Conservation (phyloP, 805 yeast genomes). For the Lipomyces yamanashiensis region DNA sequence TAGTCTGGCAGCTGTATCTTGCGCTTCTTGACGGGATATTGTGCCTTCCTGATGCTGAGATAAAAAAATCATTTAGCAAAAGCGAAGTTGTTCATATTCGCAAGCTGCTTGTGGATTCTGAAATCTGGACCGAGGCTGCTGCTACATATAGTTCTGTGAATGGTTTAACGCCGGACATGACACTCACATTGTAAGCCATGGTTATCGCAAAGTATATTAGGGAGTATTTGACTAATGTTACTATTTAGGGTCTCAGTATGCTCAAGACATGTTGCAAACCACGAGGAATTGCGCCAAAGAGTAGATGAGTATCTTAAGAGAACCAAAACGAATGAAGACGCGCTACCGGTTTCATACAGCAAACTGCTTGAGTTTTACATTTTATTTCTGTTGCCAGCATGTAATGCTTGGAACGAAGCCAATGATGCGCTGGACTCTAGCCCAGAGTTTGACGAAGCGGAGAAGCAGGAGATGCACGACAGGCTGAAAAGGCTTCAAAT, state of each 20-base stretch:
- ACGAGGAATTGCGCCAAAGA: conserved; percentile 7
- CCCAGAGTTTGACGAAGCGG: neutral
- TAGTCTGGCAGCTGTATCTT: conserved; percentile 27
- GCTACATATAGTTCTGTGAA: neutral
- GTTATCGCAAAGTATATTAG: neutral
- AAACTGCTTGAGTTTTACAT: conserved; percentile 24
- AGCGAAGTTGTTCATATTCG: conserved; percentile 7
- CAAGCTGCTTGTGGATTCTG: neutral
- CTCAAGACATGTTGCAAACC: conserved; percentile 8
- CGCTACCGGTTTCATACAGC: neutral
- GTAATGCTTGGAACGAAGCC: conserved; percentile 24
- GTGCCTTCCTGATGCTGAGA: conserved; percentile 1
- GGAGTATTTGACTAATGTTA: neutral
- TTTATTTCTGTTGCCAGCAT: conserved; percentile 20
- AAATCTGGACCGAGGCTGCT: conserved; percentile 17
- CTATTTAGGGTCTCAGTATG: conserved; percentile 8
- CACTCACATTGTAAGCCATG: conserved; percentile 14
- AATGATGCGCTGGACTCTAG: neutral
- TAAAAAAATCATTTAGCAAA: conserved; percentile 14
- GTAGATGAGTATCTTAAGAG: conserved; percentile 8
- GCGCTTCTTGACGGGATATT: conserved; percentile 26
- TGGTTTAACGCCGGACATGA: neutral
- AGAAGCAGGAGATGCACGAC: conserved; percentile 2
- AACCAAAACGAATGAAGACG: neutral
- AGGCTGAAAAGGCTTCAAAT: neutral